Percentiles rank a stretch among this genome's conserved stretches.
Evolutionary conservation across 192 early-diverging fungal species (phyloP).

Genomic region (Entophlyctis luteolus): DNA sequence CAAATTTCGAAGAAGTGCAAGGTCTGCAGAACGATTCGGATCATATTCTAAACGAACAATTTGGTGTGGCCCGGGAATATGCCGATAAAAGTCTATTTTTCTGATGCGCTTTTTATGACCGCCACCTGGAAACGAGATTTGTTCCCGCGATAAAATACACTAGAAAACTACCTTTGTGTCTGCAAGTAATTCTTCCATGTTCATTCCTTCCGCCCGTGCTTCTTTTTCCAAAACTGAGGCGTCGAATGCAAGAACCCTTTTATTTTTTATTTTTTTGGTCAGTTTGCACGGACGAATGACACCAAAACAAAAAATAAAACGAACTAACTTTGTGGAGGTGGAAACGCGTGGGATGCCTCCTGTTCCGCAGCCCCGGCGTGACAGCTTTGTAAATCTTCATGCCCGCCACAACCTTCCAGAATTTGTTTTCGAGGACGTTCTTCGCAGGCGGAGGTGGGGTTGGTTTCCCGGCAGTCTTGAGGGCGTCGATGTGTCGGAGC

Average conservation of each 20-base stretch:
- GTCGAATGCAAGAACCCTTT: slow-evolving; percentile 71
- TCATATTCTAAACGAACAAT: slow-evolving; percentile 93
- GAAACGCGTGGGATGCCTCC: slow-evolving; percentile 77
- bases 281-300: too few species aligned
- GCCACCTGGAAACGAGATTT: slow-evolving; percentile 58
- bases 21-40: slow-evolving; percentile 82
- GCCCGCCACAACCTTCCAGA: slow-evolving; percentile 59
- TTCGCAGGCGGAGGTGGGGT: slow-evolving; percentile 1
- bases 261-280: too few species aligned
- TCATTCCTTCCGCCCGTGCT: slow-evolving; percentile 83
- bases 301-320: background rate
- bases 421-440: slow-evolving; percentile 46
- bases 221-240: slow-evolving; percentile 75
- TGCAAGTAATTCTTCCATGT: slow-evolving; percentile 83
- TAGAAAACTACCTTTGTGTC: slow-evolving; percentile 55
- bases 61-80: slow-evolving; percentile 65
- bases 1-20: slow-evolving; percentile 78
- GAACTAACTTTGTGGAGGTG: slow-evolving; percentile 67
- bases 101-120: slow-evolving; percentile 86
- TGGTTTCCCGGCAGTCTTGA: slow-evolving; percentile 27
- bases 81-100: slow-evolving; percentile 81
- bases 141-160: background rate
- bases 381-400: slow-evolving; percentile 93
- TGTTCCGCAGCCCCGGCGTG: slow-evolving; percentile 79
- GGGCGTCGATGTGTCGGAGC: slow-evolving; percentile 29